phyloP scores from a whole-genome alignment of 352 stramenopile genomes.

The Globisporangium takayamanum region DNA sequence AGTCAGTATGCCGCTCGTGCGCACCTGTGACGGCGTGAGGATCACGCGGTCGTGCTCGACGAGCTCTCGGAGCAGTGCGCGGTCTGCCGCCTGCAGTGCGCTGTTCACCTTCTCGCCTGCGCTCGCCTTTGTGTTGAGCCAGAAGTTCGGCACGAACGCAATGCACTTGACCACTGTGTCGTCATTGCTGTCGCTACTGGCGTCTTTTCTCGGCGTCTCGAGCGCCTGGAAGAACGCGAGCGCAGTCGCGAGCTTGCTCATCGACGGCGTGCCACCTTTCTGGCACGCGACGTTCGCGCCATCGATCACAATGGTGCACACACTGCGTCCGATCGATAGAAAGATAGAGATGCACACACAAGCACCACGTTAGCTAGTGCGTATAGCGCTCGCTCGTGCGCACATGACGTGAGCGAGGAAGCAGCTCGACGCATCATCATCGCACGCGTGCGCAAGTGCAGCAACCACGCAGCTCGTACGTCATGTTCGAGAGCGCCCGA shows the following conservation, averaged over 20 bases:
- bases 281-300: slow-evolving; percentile 70
- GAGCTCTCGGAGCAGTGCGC: slow-evolving; percentile 36
- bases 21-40: slow-evolving; percentile 66
- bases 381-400: no score
- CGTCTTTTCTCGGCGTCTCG: slow-evolving; percentile 1
- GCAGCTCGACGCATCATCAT: no score
- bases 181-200: slow-evolving; percentile 6
- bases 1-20: neutral
- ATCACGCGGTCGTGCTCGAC: slow-evolving; percentile 63
- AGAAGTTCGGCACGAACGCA: slow-evolving; percentile 78
- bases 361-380: no score
- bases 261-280: slow-evolving; percentile 40
- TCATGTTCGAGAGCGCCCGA: no score
- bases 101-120: slow-evolving; percentile 24
- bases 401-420: no score
- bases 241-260: slow-evolving; percentile 55
- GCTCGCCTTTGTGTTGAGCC: slow-evolving; percentile 54
- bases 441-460: no score
- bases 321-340: slow-evolving; percentile 5
- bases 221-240: slow-evolving; percentile 59
- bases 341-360: neutral
- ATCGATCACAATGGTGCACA: slow-evolving; percentile 63
- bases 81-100: slow-evolving; percentile 43
- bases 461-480: no score
- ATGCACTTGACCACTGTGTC: slow-evolving; percentile 50